Evolutionary conservation across 108 stramenopile species (phyloP).

Genomic region (Schizochytrium sp.): DNA sequence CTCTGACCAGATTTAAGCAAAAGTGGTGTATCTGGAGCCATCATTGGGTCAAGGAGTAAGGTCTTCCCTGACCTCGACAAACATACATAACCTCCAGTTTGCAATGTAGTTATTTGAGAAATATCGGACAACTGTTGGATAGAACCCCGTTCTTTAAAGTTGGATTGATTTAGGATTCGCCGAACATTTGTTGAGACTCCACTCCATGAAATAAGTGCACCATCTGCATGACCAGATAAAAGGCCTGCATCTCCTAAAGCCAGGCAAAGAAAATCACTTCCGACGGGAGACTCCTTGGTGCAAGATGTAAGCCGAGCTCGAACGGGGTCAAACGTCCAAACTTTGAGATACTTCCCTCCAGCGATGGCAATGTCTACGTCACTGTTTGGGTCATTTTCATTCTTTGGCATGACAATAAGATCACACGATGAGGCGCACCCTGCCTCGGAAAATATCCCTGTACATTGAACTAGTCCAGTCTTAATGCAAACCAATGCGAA

Average conservation of each 20-base stretch:
- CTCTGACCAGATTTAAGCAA: not conserved
- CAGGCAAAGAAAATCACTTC: not conserved
- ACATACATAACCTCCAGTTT: not conserved
- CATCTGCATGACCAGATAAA: not conserved
- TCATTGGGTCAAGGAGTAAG: not conserved
- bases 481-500: not conserved
- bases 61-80: not conserved
- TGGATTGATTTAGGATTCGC: not conserved
- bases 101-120: not conserved
- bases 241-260: not conserved
- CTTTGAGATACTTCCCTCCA: not conserved
- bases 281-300: not conserved
- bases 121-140: not conserved
- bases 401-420: not conserved
- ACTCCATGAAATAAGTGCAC: slow-evolving; percentile 13
- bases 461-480: not conserved
- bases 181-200: not conserved
- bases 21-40: not conserved
- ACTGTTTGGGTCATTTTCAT: not conserved
- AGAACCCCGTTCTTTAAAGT: not conserved
- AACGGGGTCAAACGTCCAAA: slow-evolving; percentile 50
- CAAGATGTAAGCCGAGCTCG: not conserved
- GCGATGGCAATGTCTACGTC: slow-evolving; percentile 26
- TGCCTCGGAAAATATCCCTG: not conserved
- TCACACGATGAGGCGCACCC: not conserved